Evolutionary conservation across 139 green algal species (phyloP), one percentile per base, ranked within the genome.

Genomic region (Asterochloris sp.): DNA sequence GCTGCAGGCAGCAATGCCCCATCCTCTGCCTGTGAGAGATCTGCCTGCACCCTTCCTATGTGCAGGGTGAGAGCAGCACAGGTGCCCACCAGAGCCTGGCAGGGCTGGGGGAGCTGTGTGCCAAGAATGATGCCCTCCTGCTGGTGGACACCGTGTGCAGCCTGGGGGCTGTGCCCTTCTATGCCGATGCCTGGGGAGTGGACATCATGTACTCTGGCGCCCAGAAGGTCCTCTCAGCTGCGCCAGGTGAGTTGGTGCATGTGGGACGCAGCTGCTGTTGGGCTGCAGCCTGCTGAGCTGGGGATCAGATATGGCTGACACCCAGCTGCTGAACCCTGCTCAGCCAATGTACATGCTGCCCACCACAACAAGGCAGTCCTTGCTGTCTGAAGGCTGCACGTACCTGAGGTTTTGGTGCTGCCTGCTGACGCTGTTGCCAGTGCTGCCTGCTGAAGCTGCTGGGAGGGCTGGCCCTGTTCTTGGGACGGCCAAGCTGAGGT

Each of bases 91-190:
- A 95, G 85, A 90, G 68, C 80, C 83, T 94, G 82, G 88, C 87
- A 73, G 95, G 95, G 19, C 78, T 98, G 78, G 95, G 95, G 24
- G 92, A 97, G 73, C 78, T 96, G 67, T 98, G 95, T 89, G 84
- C 89, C 24, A 83, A 86, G 61, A 92, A 92, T 38, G 92, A 90
- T 86, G 93, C 92, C 6, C 89, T 98, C 88, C 90, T 98, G 84
- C 90, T 98, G 81, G 93, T 98, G 66, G 96, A 98, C 92, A 96
- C 95, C 4, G 96, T 98, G 62, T 92, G 88, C 91, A 93, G 91
- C 0, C 87, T 98, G 83, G 94, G 94, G 27, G 95, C 94, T 26
- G 92, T 98, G 66, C 94, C 94, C 17, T 73, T 98, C 28, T 90
- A 84, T 74, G 86, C 86, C 13, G 89, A 93, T 74, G 81, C 79